Evolutionary conservation across 2,329 filamentous ascomycete genomes (phyloP), one percentile per base, ranked within the genome.

Genomic region (Chaetomiaceae sp.): DNA sequence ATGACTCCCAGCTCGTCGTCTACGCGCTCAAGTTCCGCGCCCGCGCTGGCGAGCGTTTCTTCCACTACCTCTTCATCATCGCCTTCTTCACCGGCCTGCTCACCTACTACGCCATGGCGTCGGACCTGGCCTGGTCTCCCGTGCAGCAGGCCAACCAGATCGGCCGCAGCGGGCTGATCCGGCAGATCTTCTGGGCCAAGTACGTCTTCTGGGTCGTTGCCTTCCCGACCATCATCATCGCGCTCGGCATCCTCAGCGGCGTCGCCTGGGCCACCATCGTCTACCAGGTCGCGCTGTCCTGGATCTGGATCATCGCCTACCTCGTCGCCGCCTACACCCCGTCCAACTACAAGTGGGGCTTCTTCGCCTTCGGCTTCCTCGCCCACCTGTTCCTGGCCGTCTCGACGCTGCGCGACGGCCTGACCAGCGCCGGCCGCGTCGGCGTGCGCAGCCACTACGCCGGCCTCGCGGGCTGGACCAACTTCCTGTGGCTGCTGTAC

Each of bases 281-380:
- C 48, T 76, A 68, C 58, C 71, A 76, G 47, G 60, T 78, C 50
- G 61, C 66, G 52, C 62, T 77, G 19, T 56, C 68, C 11, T 76
- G 73, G 73, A 65, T 66, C 56, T 79, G 75, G 72, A 57, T 76
- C 50, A 54, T 77, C 54, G 63, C 65, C 18, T 78, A 76, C 57
- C 67, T 78, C 24, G 64, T 69, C 42, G 66, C 65, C 18, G 72
- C 75, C 42, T 72, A 69, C 61, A 75, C 72, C 3, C 48, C 56
- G 6, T 69, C 68, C 38, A 67, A 63, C 54, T 78, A 79, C 62
- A 78, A 77, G 61, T 79, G 75, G 75, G 76, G 76, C 6, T 79
- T 76, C 66, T 79, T 65, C 57, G 69, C 63, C 51, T 75, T 77
- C 47, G 75, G 74, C 52, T 72, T 70, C 12, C 50, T 70, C 14